Evolutionary conservation across 2,329 filamentous ascomycete species (phyloP), one percentile per base, ranked within the genome.

Genomic region (Calonectria multiphialidica): DNA sequence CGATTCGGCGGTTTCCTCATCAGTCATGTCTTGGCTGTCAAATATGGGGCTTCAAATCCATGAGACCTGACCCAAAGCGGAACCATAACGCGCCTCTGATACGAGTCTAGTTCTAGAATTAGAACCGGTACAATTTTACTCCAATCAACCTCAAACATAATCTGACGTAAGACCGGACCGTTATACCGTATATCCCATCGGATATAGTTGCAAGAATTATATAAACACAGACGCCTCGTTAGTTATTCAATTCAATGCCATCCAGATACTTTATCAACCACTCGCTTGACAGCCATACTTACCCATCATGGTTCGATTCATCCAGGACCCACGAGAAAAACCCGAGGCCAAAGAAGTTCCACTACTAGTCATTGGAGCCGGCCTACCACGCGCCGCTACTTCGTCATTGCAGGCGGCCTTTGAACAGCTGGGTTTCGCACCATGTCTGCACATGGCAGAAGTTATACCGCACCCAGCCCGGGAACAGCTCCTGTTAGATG

Each of bases 391-490:
- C 40, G 53, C 53, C 21, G 53, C 53, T 2, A 59, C 53, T 40
- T 59, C 53, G 1, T 59, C 53, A 18, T 18, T 59, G 53, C 53
- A 59, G 23, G 53, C 53, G 6, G 53, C 53, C 15, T 59, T 59
- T 59, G 53, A 59, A 37, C 53, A 59, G 10, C 7, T 59, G 18
- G 53, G 53, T 5, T 59, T 59, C 53, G 21, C 35, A 16, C 53
- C 53, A 12, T 59, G 53, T 37, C 25, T 59, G 21, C 53, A 59
- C 53, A 59, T 59, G 53, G 78, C 80, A 3, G 75, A 81, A n/a
- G 70, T 82, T 1, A 37, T 77, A 1, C 79, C 80, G 1, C 77
- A 78, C 28, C 44, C 76, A 15, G 72, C 76, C 1, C 77, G 80
- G 0, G 62, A 78, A 23, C 75, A 74, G 18, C 71, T 83, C 1